A percentile compares a stretch with the other conserved stretches of the same genome.
These are phyloP conservation scores for Strobilomyces confusus DNA, from an alignment of 768 basidiomycete species.

Conservation along the genomic window DNA sequence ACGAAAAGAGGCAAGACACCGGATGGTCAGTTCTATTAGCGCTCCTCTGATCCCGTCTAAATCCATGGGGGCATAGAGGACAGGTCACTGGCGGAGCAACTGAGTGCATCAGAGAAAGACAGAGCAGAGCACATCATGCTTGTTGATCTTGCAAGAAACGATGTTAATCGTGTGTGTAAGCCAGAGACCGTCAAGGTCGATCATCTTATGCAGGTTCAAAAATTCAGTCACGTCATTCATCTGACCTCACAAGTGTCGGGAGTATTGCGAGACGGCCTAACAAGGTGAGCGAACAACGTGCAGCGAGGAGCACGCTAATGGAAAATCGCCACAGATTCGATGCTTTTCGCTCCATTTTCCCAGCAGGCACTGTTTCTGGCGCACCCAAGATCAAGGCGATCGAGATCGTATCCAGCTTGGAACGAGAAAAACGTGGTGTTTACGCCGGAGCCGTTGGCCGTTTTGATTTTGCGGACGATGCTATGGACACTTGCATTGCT, in stretches of 20 bases:
- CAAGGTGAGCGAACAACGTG: conserved; percentile 49
- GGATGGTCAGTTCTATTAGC: conserved; percentile 58
- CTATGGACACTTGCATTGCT: conserved; percentile 98
- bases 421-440: conserved; percentile 86
- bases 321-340: conserved; percentile 64
- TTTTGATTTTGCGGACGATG: conserved; percentile 91
- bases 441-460: conserved; percentile 98
- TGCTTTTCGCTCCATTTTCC: conserved; percentile 98
- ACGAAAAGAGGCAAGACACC: conserved; percentile 79
- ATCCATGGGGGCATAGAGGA: conserved; percentile 67
- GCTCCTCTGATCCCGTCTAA: conserved; percentile 2
- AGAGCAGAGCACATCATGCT: conserved; percentile 99
- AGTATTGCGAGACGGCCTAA: conserved; percentile 71
- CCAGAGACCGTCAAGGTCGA: conserved; percentile 96
- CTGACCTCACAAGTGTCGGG: conserved; percentile 95
- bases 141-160: conserved; percentile 95
- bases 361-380: conserved; percentile 96
- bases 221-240: conserved; percentile 98
- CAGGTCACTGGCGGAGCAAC: conserved; percentile 63
- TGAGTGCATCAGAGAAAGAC: conserved; percentile 88
- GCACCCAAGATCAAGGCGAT: conserved; percentile 99
- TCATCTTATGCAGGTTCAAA: conserved; percentile 88
- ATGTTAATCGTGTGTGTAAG: conserved; percentile 95
- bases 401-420: conserved; percentile 82
- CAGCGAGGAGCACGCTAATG: background rate